Base-by-base conservation (phyloP, 257 asterid genomes). In the Lycium ferocissimum region DNA sequence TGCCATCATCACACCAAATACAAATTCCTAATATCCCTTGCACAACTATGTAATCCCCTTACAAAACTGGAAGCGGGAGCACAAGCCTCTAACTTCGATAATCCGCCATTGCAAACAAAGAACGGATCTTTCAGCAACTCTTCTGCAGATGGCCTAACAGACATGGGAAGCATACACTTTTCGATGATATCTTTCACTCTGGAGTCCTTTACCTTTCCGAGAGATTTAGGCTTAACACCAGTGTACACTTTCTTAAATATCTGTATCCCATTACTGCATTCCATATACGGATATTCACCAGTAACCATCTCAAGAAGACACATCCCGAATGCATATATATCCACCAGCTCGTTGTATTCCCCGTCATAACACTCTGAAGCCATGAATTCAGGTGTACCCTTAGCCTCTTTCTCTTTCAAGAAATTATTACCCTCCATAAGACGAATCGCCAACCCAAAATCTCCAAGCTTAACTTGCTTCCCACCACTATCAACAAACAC, bases 301-400 rank as follows among this genome's bases (percentile, higher is more conserved):
- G 92, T 89, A 17, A 80, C 84, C 86, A 92, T 9, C 76, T 89
- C 95, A 81, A 92, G 59, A 83, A 92, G 79, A 80, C 92, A 92
- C 93, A 92, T 83, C 3, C 95, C 95, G 15, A 91, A 91, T 3
- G 95, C 83, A 82, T 88, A 92, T 3, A 89, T 20, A 47, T 88
- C 93, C 3, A 88, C 95, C n/a, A 85, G 83, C 57, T 92, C 92
- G 2, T 88, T 70, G 57, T 92, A 89, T 76, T 87, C 91, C 83
- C 87, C 92, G 10, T 88, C 91, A 7, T 91, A 87, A 40, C 65
- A 59, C 87, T 91, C 95, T 0, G 93, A 89, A 7, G 91, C 93
- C 92, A 89, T 89, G 53, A 89, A 88, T 56, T 88, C 92, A 1
- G 91, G 92, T 0, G 95, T 90, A 2, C 92, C 92, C 0, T 72